Evolutionary conservation across 371 early-diverging fungal species (phyloP), one percentile per base, ranked within the genome.

Genomic region (Apophysomyces trapeziformis): DNA sequence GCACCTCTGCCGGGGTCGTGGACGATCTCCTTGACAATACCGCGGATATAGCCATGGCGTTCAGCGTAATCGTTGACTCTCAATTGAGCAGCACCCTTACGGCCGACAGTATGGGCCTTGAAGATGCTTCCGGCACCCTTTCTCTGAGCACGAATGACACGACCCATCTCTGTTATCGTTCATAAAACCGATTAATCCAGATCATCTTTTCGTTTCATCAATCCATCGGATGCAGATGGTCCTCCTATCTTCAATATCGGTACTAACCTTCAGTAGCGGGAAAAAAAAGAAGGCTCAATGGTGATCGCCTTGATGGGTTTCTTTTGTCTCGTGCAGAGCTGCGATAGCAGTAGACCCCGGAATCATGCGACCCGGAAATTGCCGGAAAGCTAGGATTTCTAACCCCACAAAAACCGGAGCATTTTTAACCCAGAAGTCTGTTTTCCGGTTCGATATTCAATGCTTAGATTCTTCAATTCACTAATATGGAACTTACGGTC

Each of bases 1-100:
- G 99, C 99, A 85, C 99, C 99, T 89, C 99, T 95, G 76, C 99
- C 99, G 72, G 99, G 93, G 85, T 99, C 99, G 91, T 99, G 99
- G 76, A 99, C 89, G 81, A 99, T 99, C 83, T 97, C 97, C 92
- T 97, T 95, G 76, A 99, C 95, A 76, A 98, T 84, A 77, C 99
- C 99, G 70, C 96, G 90, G 75, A 92, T 83, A 87, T 98, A 99
- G 74, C 99, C 98, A 78, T 97, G 89, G 78, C 98, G 94, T 90
- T 99, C 99, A 73, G 98, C 92, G 78, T 81, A 99, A 86, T 99
- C 99, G 68, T 94, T 79, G 68, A 94, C 81, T 74, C 99, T 90
- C 84, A 93, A 87, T 88, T 96, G 93, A 76, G 99, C 99, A 70
- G 99, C 96, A 73, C 97, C 99, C 86, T 96, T 92, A 74, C 99